Conservation (phyloP, 768 basidiomycete genomes). For the Agaricus bisporus region DNA sequence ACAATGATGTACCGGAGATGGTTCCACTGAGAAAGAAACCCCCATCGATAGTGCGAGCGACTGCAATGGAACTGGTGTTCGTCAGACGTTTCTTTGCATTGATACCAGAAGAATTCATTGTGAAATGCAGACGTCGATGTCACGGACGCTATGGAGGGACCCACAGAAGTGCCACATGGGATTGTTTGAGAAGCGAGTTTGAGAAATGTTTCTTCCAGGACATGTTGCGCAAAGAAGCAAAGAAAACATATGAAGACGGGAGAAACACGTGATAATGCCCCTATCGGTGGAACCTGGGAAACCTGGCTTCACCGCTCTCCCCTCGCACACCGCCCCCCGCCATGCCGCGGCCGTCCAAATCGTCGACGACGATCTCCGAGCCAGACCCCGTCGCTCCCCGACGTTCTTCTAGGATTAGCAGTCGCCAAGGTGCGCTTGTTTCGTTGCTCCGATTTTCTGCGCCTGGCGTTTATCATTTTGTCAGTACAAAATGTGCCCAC, state of each 20-base stretch:
- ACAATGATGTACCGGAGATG: no score
- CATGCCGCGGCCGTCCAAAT: constrained; percentile 9
- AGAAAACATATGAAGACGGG: background rate
- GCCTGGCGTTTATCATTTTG: constrained; percentile 1
- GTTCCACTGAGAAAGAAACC: no score
- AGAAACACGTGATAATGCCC: background rate
- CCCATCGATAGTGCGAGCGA: no score
- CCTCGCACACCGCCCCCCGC: background rate
- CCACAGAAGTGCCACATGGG: background rate
- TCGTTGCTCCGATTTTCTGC: background rate
- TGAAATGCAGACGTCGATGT: no score
- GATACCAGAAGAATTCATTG: no score
- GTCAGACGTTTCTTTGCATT: no score
- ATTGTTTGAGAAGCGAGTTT: no score
- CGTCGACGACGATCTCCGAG: background rate
- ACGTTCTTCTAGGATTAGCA: constrained; percentile 8
- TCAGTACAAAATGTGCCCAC: constrained; percentile 5
- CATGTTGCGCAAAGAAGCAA: background rate
- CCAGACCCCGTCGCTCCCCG: background rate
- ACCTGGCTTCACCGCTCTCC: background rate
- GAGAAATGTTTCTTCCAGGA: background rate
- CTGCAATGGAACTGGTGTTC: no score
- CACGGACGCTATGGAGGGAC: background rate
- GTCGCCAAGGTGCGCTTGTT: constrained; percentile 1
- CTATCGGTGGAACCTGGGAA: constrained; percentile 10